Evolutionary conservation across 2,329 filamentous ascomycete genomes (phyloP).

Genomic region (Scedosporium aurantiacum): DNA sequence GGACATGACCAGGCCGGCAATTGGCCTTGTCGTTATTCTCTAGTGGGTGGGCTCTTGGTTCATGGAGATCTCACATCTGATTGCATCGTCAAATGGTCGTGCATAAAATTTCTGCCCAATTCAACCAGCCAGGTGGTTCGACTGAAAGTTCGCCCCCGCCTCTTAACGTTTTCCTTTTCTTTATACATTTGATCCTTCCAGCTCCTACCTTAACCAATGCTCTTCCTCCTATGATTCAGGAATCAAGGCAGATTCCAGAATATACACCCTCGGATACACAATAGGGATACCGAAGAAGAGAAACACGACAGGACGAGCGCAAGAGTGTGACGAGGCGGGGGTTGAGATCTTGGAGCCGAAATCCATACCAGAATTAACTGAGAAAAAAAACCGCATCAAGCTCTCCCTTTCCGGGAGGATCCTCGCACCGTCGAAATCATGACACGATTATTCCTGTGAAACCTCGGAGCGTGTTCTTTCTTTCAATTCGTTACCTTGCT

Average conservation of each 20-base stretch:
- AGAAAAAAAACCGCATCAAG: background rate
- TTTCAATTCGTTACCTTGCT: no score
- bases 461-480: no score
- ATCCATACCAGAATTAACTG: background rate
- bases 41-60: background rate
- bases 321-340: background rate
- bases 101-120: constrained; percentile 1
- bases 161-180: background rate
- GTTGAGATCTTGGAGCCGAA: background rate
- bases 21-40: background rate
- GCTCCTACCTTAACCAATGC: background rate
- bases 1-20: background rate
- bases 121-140: background rate
- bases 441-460: no score
- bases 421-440: no score
- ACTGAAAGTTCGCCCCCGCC: background rate
- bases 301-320: background rate
- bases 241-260: background rate
- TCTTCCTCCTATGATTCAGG: background rate
- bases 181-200: background rate
- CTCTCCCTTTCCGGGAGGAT: no score
- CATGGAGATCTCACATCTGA: background rate
- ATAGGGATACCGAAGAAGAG: background rate
- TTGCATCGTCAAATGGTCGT: constrained; percentile 1
- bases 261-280: background rate